phyloP scores from a whole-genome alignment of 2,329 filamentous ascomycete species.

The Colletotrichum lupini region DNA sequence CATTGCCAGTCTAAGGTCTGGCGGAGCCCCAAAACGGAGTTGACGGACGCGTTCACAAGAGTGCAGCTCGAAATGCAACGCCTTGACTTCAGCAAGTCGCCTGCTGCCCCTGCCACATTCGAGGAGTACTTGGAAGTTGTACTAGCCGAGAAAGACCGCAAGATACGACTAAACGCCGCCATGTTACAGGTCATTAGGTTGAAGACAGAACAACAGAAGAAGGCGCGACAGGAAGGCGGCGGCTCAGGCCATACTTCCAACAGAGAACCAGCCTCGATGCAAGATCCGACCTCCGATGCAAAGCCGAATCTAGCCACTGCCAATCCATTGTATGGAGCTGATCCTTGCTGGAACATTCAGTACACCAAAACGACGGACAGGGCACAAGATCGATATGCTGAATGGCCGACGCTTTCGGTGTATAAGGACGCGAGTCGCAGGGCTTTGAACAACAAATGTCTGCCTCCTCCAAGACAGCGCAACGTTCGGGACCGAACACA shows the following conservation, averaged over 20 bases:
- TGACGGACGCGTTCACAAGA: constrained; percentile 47
- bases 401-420: constrained; percentile 50
- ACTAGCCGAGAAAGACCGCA: constrained; percentile 5
- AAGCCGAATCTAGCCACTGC: constrained; percentile 37
- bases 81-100: constrained; percentile 49
- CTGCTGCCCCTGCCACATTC: constrained; percentile 48
- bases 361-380: constrained; percentile 20
- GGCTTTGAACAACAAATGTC: constrained; percentile 37
- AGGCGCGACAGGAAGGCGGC: constrained; percentile 25
- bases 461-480: constrained; percentile 47
- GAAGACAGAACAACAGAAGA: constrained; percentile 34
- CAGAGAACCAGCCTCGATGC: constrained; percentile 1
- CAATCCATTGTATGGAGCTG: constrained; percentile 47
- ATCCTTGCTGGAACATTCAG: constrained; percentile 47
- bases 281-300: background rate
- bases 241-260: background rate
- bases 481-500: background rate
- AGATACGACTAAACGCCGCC: background rate
- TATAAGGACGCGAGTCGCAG: constrained; percentile 50
- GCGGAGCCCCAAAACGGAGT: constrained; percentile 49
- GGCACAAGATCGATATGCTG: constrained; percentile 34
- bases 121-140: constrained; percentile 42
- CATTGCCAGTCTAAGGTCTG: constrained; percentile 49
- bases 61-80: constrained; percentile 48
- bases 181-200: background rate